These are phyloP conservation scores for Auriscalpium vulgare DNA, from an alignment of 768 basidiomycete species.

Conservation along the genomic window DNA sequence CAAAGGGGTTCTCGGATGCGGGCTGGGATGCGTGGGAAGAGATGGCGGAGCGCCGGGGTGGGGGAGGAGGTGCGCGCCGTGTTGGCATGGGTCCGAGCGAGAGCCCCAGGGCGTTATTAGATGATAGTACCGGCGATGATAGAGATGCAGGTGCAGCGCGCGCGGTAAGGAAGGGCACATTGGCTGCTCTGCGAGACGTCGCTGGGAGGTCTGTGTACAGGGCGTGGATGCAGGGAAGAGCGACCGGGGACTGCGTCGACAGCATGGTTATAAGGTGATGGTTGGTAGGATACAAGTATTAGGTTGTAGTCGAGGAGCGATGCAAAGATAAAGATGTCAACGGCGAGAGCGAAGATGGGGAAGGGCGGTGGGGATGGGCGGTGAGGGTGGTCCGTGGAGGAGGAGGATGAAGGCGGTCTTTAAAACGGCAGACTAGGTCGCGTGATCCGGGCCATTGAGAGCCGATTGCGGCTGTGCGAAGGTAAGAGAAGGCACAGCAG, in stretches of 20 bases:
- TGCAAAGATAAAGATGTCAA: too few relatives aligned
- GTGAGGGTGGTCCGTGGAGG: too few relatives aligned
- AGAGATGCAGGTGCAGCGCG: constrained; percentile 1
- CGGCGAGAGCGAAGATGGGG: too few relatives aligned
- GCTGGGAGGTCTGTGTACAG: constrained; percentile 15
- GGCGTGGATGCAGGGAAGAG: constrained; percentile 9
- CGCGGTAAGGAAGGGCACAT: constrained; percentile 11
- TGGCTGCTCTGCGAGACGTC: constrained; percentile 15
- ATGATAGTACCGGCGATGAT: not conserved
- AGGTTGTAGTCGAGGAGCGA: too few relatives aligned
- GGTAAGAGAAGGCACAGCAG: too few relatives aligned
- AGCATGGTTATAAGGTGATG: constrained; percentile 6
- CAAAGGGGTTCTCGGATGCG: not conserved
- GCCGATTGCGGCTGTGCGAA: too few relatives aligned
- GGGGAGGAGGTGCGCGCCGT: not conserved
- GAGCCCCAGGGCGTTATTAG: not conserved
- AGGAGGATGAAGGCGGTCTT: too few relatives aligned
- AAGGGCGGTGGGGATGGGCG: too few relatives aligned
- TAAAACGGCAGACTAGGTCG: too few relatives aligned
- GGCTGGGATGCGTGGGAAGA: constrained; percentile 6
- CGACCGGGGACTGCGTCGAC: constrained; percentile 8
- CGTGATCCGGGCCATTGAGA: too few relatives aligned
- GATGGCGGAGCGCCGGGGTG: constrained; percentile 9
- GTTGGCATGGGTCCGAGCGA: not conserved
- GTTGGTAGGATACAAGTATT: not conserved